Conservation (phyloP, 208 protist species). For the Leishmania gerbilli region DNA sequence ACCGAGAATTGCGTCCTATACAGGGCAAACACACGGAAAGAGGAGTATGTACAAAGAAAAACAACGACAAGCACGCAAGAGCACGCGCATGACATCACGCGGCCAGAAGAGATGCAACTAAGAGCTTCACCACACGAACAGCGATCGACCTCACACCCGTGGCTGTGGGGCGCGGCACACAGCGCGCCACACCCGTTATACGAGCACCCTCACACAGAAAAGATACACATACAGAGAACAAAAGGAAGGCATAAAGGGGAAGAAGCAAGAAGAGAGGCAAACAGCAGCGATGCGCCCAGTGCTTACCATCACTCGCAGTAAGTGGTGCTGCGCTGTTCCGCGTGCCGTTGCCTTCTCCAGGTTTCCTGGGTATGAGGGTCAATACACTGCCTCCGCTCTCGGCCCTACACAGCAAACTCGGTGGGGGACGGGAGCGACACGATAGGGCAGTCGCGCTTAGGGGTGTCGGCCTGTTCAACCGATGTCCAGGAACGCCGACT, state of each 20-base stretch:
- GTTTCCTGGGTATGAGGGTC: neutral
- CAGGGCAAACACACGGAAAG: neutral
- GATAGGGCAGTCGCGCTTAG: too few relatives aligned
- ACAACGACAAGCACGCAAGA: neutral
- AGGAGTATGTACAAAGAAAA: neutral
- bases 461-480: neutral
- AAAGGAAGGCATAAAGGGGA: neutral
- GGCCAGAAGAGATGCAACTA: neutral
- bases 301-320: neutral
- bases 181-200: neutral
- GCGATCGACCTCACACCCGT: neutral
- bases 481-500: neutral
- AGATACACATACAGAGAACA: neutral
- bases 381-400: neutral
- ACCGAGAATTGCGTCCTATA: neutral
- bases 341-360: neutral
- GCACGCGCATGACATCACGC: too few relatives aligned
- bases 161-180: neutral
- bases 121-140: too few relatives aligned
- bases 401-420: constrained; percentile 27
- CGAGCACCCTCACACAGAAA: neutral
- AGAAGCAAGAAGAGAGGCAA: neutral
- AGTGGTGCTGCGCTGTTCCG: neutral
- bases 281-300: neutral
- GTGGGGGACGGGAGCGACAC: constrained; percentile 23